Percentiles rank a stretch among this genome's conserved stretches.
Conservation (phyloP, 805 yeast genomes). For the Ogataea haglerorum region DNA sequence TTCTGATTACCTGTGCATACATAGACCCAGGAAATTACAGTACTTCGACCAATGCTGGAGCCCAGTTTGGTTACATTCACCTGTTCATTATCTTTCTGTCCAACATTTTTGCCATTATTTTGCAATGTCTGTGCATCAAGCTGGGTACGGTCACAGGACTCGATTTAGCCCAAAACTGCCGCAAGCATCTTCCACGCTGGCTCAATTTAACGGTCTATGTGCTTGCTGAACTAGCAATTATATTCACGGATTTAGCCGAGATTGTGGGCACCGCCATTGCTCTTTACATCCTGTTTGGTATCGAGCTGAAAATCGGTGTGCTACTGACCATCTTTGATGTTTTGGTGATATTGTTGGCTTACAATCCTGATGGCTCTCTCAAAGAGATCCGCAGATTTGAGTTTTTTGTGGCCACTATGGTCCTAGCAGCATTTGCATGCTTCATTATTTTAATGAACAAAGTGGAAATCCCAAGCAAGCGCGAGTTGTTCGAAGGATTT, state of each 20-base stretch:
- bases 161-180: conserved; percentile 82
- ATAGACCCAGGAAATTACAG: conserved; percentile 95
- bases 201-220: conserved; percentile 60
- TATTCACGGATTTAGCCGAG: conserved; percentile 91
- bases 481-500: conserved; percentile 60
- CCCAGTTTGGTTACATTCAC: conserved; percentile 68
- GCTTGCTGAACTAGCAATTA: conserved; percentile 81
- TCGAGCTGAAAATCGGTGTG: conserved; percentile 76
- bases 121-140: conserved; percentile 81
- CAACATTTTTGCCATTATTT: conserved; percentile 77
- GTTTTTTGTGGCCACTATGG: conserved; percentile 65
- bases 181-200: conserved; percentile 64
- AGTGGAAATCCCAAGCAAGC: conserved; percentile 50
- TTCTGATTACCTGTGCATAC: conserved; percentile 85
- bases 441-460: conserved; percentile 66
- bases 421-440: conserved; percentile 70
- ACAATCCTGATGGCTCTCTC: conserved; percentile 74
- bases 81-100: conserved; percentile 71
- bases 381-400: conserved; percentile 75
- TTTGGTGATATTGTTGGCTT: conserved; percentile 70
- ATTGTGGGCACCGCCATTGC: conserved; percentile 93
- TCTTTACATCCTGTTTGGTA: conserved; percentile 66
- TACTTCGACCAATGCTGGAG: conserved; percentile 87
- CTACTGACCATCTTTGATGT: conserved; percentile 80
- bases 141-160: conserved; percentile 87